phyloP scores from a whole-genome alignment of 2,329 filamentous ascomycete genomes.

The Plectosphaerella plurivora region DNA sequence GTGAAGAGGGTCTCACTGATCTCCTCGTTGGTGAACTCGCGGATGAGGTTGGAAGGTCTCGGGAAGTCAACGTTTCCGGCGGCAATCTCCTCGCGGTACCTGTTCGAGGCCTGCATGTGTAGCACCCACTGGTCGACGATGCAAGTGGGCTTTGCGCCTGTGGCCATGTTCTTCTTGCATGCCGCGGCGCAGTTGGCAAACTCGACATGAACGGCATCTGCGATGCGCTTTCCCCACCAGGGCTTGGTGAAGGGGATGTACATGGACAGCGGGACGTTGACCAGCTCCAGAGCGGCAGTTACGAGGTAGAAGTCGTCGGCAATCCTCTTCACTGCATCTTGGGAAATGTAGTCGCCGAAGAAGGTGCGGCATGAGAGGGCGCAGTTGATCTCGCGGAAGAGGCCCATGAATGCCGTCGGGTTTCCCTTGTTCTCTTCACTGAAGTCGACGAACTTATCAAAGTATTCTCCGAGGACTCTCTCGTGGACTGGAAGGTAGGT shows the following conservation, averaged over 20 bases:
- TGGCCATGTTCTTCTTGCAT: conserved; percentile 66
- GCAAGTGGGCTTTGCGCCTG: conserved; percentile 63
- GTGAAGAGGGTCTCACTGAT: conserved; percentile 47
- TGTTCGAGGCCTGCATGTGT: conserved; percentile 67
- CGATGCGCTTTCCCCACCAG: conserved; percentile 72
- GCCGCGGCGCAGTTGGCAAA: conserved; percentile 69
- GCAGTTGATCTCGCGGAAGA: conserved; percentile 74
- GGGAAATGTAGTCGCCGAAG: conserved; percentile 73
- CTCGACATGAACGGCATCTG: conserved; percentile 65
- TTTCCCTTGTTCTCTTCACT: conserved; percentile 48
- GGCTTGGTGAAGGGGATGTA: conserved; percentile 72
- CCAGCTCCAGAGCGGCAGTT: conserved; percentile 72
- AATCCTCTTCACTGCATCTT: conserved; percentile 67
- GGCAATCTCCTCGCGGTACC: conserved; percentile 59
- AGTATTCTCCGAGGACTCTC: conserved; percentile 68
- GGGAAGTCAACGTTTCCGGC: conserved; percentile 42
- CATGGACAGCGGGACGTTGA: conserved; percentile 67
- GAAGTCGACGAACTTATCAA: conserved; percentile 60
- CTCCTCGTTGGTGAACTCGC: conserved; percentile 44
- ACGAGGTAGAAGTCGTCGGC: conserved; percentile 76
- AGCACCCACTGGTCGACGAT: conserved; percentile 76
- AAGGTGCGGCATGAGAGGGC: conserved; percentile 76
- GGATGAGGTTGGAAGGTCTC: conserved; percentile 42
- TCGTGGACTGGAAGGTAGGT: conserved; percentile 71
- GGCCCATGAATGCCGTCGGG: conserved; percentile 63